These are phyloP conservation scores for Albatrellus sp. DNA, from an alignment of 1,284 basidiomycete genomes.

Conservation along the genomic window DNA sequence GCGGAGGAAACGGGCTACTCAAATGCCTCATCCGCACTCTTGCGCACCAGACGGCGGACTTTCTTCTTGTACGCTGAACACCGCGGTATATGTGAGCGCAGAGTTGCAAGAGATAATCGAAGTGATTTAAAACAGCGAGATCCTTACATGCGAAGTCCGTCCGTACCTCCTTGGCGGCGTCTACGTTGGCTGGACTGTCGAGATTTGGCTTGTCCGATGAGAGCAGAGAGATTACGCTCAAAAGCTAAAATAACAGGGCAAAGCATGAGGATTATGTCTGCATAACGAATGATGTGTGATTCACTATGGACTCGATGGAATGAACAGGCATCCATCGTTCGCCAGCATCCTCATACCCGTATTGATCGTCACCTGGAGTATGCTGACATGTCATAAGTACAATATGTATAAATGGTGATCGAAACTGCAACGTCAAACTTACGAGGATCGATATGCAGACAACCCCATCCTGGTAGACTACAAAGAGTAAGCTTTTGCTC, in stretches of 20 bases:
- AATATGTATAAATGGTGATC: slow-evolving; percentile 2
- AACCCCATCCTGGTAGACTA: slow-evolving; percentile 82
- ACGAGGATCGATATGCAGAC: slow-evolving; percentile 97
- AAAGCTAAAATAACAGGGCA: slow-evolving; percentile 40
- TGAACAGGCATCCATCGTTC: slow-evolving; percentile 98
- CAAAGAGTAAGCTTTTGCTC: slow-evolving; percentile 3
- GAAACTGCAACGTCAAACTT: slow-evolving; percentile 17
- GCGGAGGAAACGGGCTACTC: slow-evolving; percentile 28
- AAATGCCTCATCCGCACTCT: slow-evolving; percentile 78
- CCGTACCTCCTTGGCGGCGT: slow-evolving; percentile 87
- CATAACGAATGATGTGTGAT: slow-evolving; percentile 18
- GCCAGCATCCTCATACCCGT: slow-evolving; percentile 94
- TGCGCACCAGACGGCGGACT: slow-evolving; percentile 75
- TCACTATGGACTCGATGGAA: slow-evolving; percentile 91
- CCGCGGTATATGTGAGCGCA: neutral
- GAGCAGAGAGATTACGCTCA: slow-evolving; percentile 93
- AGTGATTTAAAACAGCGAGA: neutral
- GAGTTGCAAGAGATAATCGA: neutral
- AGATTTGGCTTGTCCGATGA: slow-evolving; percentile 88
- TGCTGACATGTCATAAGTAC: slow-evolving; percentile 41
- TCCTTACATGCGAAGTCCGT: slow-evolving; percentile 54
- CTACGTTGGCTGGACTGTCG: slow-evolving; percentile 95
- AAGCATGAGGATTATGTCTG: too few species aligned
- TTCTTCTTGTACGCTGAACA: slow-evolving; percentile 77
- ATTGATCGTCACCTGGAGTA: slow-evolving; percentile 93